A percentile compares a stretch with the other conserved stretches of the same genome.
phyloP scores from a whole-genome alignment of 306 rosid genomes.

The Cicer chorassanicum region DNA sequence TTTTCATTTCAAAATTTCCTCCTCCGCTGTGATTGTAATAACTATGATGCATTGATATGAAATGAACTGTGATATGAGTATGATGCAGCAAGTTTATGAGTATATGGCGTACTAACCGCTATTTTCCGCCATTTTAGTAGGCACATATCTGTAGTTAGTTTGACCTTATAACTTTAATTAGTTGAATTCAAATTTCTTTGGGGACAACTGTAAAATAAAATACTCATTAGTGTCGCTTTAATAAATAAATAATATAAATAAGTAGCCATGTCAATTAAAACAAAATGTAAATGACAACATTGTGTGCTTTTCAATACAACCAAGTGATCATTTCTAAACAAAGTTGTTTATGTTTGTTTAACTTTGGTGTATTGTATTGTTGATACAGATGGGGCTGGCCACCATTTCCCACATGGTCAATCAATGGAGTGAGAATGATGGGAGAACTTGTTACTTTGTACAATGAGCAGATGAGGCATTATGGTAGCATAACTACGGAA shows the following conservation, averaged over 20 bases:
- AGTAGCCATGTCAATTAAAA: too few relatives aligned
- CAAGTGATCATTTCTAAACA: background rate
- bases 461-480: slow-evolving; percentile 37
- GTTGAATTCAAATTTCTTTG: too few relatives aligned
- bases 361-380: slow-evolving; percentile 40
- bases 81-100: background rate
- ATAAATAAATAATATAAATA: too few relatives aligned
- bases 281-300: too few relatives aligned
- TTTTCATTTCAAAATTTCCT: slow-evolving; percentile 1
- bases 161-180: too few relatives aligned
- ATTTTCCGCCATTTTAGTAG: too few relatives aligned
- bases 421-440: slow-evolving; percentile 66
- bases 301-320: slow-evolving; percentile 4
- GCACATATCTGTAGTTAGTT: too few relatives aligned
- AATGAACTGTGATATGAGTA: slow-evolving; percentile 7
- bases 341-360: background rate
- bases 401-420: slow-evolving; percentile 62
- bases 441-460: slow-evolving; percentile 25
- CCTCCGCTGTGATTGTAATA: background rate
- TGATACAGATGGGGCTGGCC: slow-evolving; percentile 67
- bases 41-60: background rate
- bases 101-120: too few relatives aligned
- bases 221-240: too few relatives aligned
- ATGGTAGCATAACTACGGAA: slow-evolving; percentile 28
- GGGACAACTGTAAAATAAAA: too few relatives aligned